Percentiles rank a stretch among this genome's conserved stretches.
These are phyloP conservation scores for Myriosclerotinia curreyana DNA, from an alignment of 2,329 filamentous ascomycete genomes.

Conservation along the genomic window DNA sequence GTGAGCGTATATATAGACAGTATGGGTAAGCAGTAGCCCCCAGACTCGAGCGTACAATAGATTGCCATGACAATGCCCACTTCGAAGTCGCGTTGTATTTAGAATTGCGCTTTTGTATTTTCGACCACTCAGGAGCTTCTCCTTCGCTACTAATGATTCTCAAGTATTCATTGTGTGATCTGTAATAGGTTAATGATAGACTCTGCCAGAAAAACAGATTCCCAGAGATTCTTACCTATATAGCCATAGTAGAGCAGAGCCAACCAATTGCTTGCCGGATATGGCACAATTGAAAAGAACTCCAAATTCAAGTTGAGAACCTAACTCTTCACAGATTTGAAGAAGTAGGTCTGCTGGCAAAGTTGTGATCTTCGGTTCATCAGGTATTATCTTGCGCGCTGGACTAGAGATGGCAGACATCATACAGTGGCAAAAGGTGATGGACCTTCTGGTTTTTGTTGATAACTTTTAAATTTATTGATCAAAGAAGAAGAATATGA, in stretches of 20 bases:
- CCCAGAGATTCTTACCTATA: slow-evolving; percentile 51
- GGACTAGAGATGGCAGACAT: slow-evolving; percentile 15
- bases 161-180: slow-evolving; percentile 47
- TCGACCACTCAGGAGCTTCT: slow-evolving; percentile 33
- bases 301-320: slow-evolving; percentile 53
- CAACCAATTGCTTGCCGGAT: slow-evolving; percentile 54
- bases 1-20: slow-evolving; percentile 61
- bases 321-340: slow-evolving; percentile 59
- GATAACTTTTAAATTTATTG: too few relatives aligned
- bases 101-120: slow-evolving; percentile 17
- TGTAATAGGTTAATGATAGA: slow-evolving; percentile 36
- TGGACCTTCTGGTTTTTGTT: not conserved
- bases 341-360: slow-evolving; percentile 52
- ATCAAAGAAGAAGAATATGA: not conserved
- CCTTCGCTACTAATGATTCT: slow-evolving; percentile 46
- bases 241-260: slow-evolving; percentile 57
- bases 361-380: slow-evolving; percentile 31
- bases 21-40: slow-evolving; percentile 65
- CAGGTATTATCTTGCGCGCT: not conserved
- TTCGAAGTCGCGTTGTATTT: slow-evolving; percentile 39
- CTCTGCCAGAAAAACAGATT: not conserved
- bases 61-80: slow-evolving; percentile 65
- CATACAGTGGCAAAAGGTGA: not conserved
- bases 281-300: slow-evolving; percentile 59
- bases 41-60: slow-evolving; percentile 63